Evolutionary conservation across 371 early-diverging fungal genomes (phyloP).

Genomic region (Saksenaea oblongispora): DNA sequence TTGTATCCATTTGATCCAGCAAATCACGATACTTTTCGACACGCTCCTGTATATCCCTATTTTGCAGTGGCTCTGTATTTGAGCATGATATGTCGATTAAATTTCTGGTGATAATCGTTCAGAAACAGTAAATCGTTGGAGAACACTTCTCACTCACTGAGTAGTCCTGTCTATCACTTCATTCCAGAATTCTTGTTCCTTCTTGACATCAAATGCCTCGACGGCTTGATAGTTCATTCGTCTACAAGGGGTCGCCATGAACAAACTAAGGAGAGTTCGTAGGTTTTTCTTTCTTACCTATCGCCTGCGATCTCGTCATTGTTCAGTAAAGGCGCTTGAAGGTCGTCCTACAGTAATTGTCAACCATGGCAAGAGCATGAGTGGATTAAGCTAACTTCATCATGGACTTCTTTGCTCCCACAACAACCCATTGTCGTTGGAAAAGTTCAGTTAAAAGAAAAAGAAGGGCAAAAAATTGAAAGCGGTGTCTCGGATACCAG

Average conservation of each 20-base stretch:
- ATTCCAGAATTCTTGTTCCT: constrained; percentile 52
- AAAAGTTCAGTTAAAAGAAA: background rate
- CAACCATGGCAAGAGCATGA: background rate
- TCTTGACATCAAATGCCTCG: constrained; percentile 43
- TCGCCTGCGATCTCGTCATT: constrained; percentile 24
- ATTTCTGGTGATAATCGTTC: constrained; percentile 31
- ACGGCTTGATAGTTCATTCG: constrained; percentile 34
- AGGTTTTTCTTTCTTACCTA: constrained; percentile 15
- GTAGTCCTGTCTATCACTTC: constrained; percentile 49
- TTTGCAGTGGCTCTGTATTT: constrained; percentile 49
- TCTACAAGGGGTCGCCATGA: constrained; percentile 7
- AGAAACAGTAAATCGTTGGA: background rate
- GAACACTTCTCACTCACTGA: constrained; percentile 27
- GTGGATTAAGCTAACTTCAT: constrained; percentile 28
- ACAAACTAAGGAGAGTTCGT: background rate
- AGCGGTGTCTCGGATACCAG: background rate
- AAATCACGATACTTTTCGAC: constrained; percentile 38
- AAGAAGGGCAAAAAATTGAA: background rate
- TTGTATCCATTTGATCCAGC: constrained; percentile 18
- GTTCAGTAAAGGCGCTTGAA: constrained; percentile 30
- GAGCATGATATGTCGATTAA: constrained; percentile 51
- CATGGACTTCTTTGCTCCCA: constrained; percentile 46
- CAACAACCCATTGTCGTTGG: constrained; percentile 41
- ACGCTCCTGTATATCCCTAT: constrained; percentile 48
- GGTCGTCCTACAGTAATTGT: constrained; percentile 26